Evolutionary conservation across 2,329 filamentous ascomycete genomes (phyloP), one percentile per base, ranked within the genome.

Genomic region (Colletotrichum sp.): DNA sequence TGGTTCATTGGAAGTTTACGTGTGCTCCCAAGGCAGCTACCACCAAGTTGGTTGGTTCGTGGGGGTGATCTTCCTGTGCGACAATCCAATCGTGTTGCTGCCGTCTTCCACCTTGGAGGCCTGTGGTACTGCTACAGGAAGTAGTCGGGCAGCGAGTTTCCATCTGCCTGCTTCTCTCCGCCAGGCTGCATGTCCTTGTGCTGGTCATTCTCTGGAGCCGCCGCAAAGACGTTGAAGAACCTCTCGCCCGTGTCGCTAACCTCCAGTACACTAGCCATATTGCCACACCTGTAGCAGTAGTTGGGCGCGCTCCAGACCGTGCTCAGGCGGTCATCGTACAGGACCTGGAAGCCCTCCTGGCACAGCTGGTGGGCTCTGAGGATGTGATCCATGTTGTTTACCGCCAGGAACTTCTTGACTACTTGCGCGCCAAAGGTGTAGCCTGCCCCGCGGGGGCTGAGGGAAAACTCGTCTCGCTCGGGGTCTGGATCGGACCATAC

Each of bases 251-350:
- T 94, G 82, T 98, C 96, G 84, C 95, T 96, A 74, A 99, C 97
- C 86, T 99, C 97, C 49, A 99, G 90, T 62, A 99, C 97, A 85
- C 96, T 98, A 10, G 97, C 97, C 91, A 99, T 93, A 84, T 99
- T 99, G 63, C 97, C 97, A 86, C 97, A 99, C 44, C 96, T 90
- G 84, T 98, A 98, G 86, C 95, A 98, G 86, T 98, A 98, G 81
- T 98, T 99, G 3, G 97, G 97, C 6, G 97, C 97, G 83, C 96
- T 98, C 97, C 97, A 99, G 8, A 99, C 97, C 1, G 97, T 99
- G 84, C 95, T 98, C 49, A 99, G 87, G 18, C 94, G 92, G 85
- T 99, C 96, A 81, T 99, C 96, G 84, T 98, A 99, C 18, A 99
- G 91, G 63, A 99, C 95, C 86, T 99, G 97, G 85, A 96, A 99